These are phyloP conservation scores for Chaetomium sp. DNA, from an alignment of 2,329 filamentous ascomycete species.

Conservation along the genomic window DNA sequence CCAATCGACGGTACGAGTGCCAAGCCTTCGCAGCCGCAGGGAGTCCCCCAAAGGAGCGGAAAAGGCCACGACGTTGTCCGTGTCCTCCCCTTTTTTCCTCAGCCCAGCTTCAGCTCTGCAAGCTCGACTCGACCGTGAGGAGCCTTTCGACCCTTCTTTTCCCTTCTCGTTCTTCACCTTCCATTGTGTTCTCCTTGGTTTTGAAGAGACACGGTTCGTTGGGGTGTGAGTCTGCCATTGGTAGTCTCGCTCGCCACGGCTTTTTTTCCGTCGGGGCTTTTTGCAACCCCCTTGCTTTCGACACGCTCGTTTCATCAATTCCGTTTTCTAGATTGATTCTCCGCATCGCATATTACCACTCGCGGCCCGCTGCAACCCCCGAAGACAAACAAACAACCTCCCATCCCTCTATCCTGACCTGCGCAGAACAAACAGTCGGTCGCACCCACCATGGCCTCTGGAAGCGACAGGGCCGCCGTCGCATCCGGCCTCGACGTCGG, in stretches of 20 bases:
- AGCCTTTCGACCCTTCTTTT: constrained; percentile 1
- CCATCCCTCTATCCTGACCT: background rate
- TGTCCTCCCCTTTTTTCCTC: constrained; percentile 20
- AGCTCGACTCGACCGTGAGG: constrained; percentile 18
- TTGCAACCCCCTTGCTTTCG: constrained; percentile 12
- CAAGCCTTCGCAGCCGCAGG: constrained; percentile 11
- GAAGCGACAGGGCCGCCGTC: constrained; percentile 43
- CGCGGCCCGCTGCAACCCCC: constrained; percentile 10
- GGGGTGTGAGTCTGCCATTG: constrained; percentile 14
- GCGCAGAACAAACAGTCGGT: background rate
- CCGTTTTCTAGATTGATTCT: constrained; percentile 18
- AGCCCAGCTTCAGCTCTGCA: constrained; percentile 20
- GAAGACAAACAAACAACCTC: background rate
- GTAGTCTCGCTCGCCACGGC: constrained; percentile 13
- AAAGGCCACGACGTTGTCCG: constrained; percentile 24
- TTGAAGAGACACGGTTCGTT: constrained; percentile 15
- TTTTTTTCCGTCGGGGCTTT: constrained; percentile 11
- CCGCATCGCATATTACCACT: constrained; percentile 14
- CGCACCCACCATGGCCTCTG: constrained; percentile 37
- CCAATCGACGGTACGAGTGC: background rate
- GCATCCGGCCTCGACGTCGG: constrained; percentile 55
- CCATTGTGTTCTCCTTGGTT: constrained; percentile 17
- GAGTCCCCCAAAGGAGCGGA: constrained; percentile 12
- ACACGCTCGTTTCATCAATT: constrained; percentile 20
- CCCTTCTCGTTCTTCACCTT: constrained; percentile 12